Conservation (phyloP, 805 yeast species). For the Kodamaea leandrae region DNA sequence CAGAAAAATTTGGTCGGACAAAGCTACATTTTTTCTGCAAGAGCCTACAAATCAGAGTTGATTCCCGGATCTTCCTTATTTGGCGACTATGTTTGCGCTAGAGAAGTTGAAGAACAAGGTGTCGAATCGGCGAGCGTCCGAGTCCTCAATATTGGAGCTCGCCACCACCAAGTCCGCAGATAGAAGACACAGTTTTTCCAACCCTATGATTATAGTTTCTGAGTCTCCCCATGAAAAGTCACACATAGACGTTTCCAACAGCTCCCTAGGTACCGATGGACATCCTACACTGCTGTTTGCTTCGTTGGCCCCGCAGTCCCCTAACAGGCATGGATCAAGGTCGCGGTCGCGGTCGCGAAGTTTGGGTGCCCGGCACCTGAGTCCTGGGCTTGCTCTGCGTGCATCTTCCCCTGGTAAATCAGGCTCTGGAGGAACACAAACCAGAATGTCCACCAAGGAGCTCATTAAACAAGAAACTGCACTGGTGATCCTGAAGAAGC, state of each 20-base stretch:
- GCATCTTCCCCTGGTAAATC: conserved; percentile 1
- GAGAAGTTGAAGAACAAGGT: conserved; percentile 30
- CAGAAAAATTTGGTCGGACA: too few relatives aligned
- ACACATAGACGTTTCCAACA: neutral
- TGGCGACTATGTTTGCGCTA: conserved; percentile 13
- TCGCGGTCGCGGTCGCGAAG: conserved; percentile 14
- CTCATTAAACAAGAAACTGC: conserved; percentile 40
- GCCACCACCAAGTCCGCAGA: conserved; percentile 13
- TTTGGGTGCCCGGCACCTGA: neutral
- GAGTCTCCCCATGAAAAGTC: conserved; percentile 12
- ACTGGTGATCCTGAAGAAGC: conserved; percentile 35
- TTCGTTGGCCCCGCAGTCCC: conserved; percentile 7
- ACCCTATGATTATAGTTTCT: conserved; percentile 21
- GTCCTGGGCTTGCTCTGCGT: neutral
- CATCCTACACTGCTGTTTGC: neutral
- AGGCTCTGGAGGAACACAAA: neutral
- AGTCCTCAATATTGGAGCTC: conserved; percentile 22
- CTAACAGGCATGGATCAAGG: conserved; percentile 7
- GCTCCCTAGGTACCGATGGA: too few relatives aligned
- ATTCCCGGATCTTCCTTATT: neutral
- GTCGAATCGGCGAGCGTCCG: conserved; percentile 25
- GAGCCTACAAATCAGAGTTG: neutral
- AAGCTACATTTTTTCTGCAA: conserved; percentile 3
- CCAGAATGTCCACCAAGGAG: conserved; percentile 25
- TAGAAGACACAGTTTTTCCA: conserved; percentile 21